phyloP scores from a whole-genome alignment of 345 rosid species.

The Sonneratia alba region DNA sequence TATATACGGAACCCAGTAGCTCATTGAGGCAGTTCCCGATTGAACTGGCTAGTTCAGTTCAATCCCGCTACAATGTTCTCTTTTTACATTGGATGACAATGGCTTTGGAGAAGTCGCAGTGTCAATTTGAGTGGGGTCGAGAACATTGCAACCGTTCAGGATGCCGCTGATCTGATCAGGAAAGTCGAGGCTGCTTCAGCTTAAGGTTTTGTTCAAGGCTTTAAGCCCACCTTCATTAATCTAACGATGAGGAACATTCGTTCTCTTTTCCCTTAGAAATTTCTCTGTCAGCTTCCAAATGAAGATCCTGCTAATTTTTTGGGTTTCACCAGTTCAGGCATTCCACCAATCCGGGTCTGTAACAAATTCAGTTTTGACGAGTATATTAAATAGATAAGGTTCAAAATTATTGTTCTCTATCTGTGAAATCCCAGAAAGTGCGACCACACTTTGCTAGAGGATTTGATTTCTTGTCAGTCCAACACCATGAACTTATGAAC shows the following conservation, averaged over 20 bases:
- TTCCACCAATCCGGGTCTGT: not conserved
- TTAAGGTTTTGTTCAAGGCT: not conserved
- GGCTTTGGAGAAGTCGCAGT: conserved; percentile 60
- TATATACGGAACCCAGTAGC: not conserved
- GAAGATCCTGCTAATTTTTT: not conserved
- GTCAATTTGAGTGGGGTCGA: conserved; percentile 61
- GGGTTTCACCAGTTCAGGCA: not conserved
- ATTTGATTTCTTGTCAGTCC: not conserved
- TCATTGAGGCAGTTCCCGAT: not conserved
- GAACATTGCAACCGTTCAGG: conserved; percentile 46
- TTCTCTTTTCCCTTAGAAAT: not conserved
- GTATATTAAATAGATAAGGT: not conserved
- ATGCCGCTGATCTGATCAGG: conserved; percentile 54
- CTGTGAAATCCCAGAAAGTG: not conserved
- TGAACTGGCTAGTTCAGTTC: not conserved
- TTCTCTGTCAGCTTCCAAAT: not conserved
- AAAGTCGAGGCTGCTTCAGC: conserved; percentile 34
- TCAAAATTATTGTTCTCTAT: not conserved
- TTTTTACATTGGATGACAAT: conserved; percentile 29
- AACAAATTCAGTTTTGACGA: not conserved
- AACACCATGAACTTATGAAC: not conserved
- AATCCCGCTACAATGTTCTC: not conserved
- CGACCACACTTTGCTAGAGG: not conserved
- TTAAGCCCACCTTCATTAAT: not conserved
- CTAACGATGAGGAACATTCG: not conserved